phyloP scores from a whole-genome alignment of 140 eudicot genomes.

The Stevia rebaudiana region DNA sequence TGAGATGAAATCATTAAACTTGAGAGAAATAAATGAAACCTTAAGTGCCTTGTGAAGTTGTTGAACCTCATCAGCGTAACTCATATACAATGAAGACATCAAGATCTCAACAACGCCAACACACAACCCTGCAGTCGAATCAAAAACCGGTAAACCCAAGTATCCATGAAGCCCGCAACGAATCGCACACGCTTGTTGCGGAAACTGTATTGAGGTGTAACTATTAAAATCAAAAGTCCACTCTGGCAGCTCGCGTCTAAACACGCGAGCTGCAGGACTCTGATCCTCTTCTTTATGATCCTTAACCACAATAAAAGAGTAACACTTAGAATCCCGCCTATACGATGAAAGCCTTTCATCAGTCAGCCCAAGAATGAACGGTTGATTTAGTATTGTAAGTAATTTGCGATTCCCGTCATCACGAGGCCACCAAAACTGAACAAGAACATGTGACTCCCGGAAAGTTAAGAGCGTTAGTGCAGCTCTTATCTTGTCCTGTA shows the following conservation, averaged over 20 bases:
- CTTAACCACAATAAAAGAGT: not conserved
- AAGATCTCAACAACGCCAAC: conserved; percentile 36
- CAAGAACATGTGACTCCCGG: conserved; percentile 14
- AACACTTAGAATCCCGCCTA: conserved; percentile 9
- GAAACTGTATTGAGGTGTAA: conserved; percentile 15
- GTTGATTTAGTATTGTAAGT: conserved; percentile 21
- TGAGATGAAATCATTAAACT: not conserved
- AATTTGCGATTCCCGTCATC: conserved; percentile 7
- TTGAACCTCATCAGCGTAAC: conserved; percentile 16
- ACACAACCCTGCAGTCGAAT: conserved; percentile 3
- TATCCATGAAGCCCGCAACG: conserved; percentile 16
- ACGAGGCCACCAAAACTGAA: conserved; percentile 28
- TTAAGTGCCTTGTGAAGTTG: conserved; percentile 5
- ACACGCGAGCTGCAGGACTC: conserved; percentile 24
- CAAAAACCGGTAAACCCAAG: conserved; percentile 33
- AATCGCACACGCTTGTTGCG: conserved; percentile 7
- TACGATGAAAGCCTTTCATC: conserved; percentile 18
- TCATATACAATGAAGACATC: not conserved
- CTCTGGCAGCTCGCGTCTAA: conserved; percentile 19
- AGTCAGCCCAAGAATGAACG: conserved; percentile 21
- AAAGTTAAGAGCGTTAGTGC: conserved; percentile 15
- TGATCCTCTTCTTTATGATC: conserved; percentile 11
- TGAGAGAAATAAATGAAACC: not conserved
- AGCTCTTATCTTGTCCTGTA: conserved; percentile 1
- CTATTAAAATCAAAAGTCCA: conserved; percentile 19